These are phyloP conservation scores for Yamadazyma diddensiae DNA, from an alignment of 1,139 yeast species.

Conservation along the genomic window DNA sequence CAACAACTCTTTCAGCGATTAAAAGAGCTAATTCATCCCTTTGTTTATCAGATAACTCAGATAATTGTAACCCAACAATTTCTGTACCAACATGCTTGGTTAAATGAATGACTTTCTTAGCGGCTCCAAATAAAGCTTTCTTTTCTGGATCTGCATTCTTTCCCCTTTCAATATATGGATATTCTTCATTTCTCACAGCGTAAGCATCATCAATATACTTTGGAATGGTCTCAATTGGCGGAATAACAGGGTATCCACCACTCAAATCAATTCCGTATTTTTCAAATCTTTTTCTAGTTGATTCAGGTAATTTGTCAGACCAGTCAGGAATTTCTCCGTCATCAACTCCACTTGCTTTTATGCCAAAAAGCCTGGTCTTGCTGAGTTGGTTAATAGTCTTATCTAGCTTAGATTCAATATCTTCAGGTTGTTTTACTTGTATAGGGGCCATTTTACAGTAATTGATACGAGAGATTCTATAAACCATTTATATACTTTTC, in stretches of 20 bases:
- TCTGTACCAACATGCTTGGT: constrained; percentile 55
- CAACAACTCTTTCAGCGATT: constrained; percentile 43
- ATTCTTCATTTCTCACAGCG: constrained; percentile 38
- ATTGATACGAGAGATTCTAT: no score
- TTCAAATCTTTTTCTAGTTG: constrained; percentile 23
- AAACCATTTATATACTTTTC: no score
- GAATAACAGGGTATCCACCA: constrained; percentile 30
- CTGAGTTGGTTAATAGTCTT: constrained; percentile 7
- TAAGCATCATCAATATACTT: constrained; percentile 51
- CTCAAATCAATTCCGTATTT: constrained; percentile 30
- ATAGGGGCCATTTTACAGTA: constrained; percentile 13
- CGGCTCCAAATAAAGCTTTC: constrained; percentile 50
- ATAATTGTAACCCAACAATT: constrained; percentile 50
- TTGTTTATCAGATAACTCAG: constrained; percentile 48
- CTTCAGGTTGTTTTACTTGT: constrained; percentile 3
- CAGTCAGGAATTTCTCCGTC: constrained; percentile 11
- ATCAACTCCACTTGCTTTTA: constrained; percentile 2
- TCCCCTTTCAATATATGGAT: constrained; percentile 46
- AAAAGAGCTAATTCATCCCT: constrained; percentile 48
- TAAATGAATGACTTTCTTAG: constrained; percentile 43
- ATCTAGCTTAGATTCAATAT: constrained; percentile 3
- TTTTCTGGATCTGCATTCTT: constrained; percentile 51
- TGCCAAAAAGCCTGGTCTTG: constrained; percentile 5
- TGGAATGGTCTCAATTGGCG: constrained; percentile 35
- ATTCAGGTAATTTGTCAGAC: constrained; percentile 17